Conservation (phyloP, 2,329 filamentous ascomycete species). For the Trichoderma aggressivum region DNA sequence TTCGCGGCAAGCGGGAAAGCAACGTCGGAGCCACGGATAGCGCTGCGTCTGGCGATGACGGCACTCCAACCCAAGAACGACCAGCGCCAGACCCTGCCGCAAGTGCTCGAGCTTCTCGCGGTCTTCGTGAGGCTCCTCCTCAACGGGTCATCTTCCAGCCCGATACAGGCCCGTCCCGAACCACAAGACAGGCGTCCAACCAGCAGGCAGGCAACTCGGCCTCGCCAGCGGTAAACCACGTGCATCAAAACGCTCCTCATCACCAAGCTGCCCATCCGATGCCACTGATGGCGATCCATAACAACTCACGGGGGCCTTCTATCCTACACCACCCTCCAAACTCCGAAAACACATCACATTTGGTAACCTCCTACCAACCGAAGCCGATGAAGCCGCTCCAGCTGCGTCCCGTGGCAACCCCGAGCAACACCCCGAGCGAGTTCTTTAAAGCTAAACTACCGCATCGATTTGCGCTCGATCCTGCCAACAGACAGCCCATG, state of each 20-base stretch:
- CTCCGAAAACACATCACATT: constrained; percentile 54
- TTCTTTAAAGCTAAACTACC: constrained; percentile 51
- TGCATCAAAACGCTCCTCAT: constrained; percentile 25
- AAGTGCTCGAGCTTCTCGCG: constrained; percentile 57
- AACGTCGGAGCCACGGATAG: constrained; percentile 54
- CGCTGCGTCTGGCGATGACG: constrained; percentile 58
- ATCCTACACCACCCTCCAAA: constrained; percentile 52
- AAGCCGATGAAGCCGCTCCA: constrained; percentile 59
- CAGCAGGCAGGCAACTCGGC: constrained; percentile 35
- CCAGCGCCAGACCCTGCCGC: constrained; percentile 50
- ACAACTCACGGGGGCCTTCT: constrained; percentile 42
- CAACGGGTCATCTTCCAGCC: constrained; percentile 83
- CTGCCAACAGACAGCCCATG: constrained; percentile 42
- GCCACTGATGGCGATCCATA: constrained; percentile 30
- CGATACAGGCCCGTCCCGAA: constrained; percentile 64
- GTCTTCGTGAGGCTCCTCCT: constrained; percentile 76
- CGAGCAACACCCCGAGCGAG: constrained; percentile 67
- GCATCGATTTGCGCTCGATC: constrained; percentile 31
- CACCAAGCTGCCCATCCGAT: constrained; percentile 35
- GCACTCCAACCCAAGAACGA: constrained; percentile 55
- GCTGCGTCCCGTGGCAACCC: constrained; percentile 71
- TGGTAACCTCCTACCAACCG: constrained; percentile 69
- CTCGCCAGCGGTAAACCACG: constrained; percentile 28
- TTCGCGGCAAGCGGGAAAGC: constrained; percentile 47
- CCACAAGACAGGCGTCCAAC: constrained; percentile 55